Base-by-base conservation (phyloP, 2,329 filamentous ascomycete species). In the Beauveria sp. region DNA sequence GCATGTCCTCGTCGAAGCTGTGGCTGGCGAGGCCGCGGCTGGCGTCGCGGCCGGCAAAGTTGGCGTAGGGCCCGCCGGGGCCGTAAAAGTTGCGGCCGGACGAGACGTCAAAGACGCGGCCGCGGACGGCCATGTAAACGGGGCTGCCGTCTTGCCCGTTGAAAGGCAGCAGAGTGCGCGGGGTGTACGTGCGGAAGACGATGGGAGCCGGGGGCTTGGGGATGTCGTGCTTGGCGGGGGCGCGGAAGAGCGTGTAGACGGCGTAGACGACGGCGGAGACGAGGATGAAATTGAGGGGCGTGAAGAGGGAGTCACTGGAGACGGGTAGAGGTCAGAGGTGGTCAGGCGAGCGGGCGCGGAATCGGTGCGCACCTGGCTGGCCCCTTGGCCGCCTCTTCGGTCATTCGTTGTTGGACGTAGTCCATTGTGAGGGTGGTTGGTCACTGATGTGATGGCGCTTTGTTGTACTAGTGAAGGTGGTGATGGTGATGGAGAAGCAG, bases 11-110 rank as follows among this genome's bases (percentile, higher is more conserved):
- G 72, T 97, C 95, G 74, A 99, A 98, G 77, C 91, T 96, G 63
- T 93, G 91, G 74, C 85, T 90, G 1, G 95, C 93, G 63, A 99
- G 78, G 1, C 95, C 95, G 58, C 93, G 83, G 66, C 85, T 91
- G 22, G 95, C 95, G 75, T 99, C 95, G 45, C 93, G 81, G 0
- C 95, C 95, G 0, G 95, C 95, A 72, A 99, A 99, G 78, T 98
- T 98, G 74, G 88, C 87, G 74, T 99, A 99, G 2, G 93, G 92
- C 0, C 93, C 93, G 14, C 92, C 93, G 22, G 95, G 95, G 4
- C 95, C 95, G 77, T 99, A 99, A 75, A 98, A 98, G 79, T 96
- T 93, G 70, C 88, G 85, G 26, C 95, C 93, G 16, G 86, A 78
- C 0, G 87, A 86, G 26, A 98, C 93, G 72, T 99, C 95, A 73